These are phyloP conservation scores for Aureobasidium subglaciale DNA, from an alignment of 2,329 filamentous ascomycete species.

Conservation along the genomic window DNA sequence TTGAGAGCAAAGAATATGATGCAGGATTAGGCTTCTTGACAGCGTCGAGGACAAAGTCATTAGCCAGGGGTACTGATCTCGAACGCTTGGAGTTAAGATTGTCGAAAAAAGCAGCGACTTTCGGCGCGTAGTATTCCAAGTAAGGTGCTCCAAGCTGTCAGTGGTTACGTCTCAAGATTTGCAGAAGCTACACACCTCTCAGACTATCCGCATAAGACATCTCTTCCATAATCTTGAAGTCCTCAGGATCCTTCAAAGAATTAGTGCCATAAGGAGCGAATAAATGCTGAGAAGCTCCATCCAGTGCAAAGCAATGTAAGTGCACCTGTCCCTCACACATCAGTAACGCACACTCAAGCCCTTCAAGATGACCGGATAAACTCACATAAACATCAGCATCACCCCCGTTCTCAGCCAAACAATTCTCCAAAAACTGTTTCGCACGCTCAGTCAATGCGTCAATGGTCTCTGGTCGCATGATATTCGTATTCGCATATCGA, in stretches of 20 bases:
- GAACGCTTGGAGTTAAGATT: background rate
- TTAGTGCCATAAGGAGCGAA: conserved; percentile 17
- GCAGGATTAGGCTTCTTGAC: background rate
- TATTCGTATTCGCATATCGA: conserved; percentile 17
- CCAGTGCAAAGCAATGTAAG: conserved; percentile 18
- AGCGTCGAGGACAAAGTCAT: conserved; percentile 10
- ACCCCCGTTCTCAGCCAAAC: background rate
- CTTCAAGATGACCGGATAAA: background rate
- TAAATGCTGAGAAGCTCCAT: conserved; percentile 16
- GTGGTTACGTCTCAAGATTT: background rate
- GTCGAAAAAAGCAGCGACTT: background rate
- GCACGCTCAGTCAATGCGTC: conserved; percentile 7
- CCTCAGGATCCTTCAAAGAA: conserved; percentile 10
- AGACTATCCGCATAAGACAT: conserved; percentile 17
- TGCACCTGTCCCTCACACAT: conserved; percentile 5
- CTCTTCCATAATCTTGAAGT: conserved; percentile 15
- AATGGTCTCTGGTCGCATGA: conserved; percentile 14
- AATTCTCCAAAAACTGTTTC: conserved; percentile 15
- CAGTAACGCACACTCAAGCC: background rate
- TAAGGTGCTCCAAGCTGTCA: conserved; percentile 6
- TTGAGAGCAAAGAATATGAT: background rate
- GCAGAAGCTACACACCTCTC: background rate
- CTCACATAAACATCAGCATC: conserved; percentile 17
- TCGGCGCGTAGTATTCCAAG: conserved; percentile 16
- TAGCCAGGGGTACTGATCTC: conserved; percentile 5